Percentiles rank a stretch among this genome's conserved stretches.
Conservation (phyloP, 805 yeast species). For the Lachancea waltii region DNA sequence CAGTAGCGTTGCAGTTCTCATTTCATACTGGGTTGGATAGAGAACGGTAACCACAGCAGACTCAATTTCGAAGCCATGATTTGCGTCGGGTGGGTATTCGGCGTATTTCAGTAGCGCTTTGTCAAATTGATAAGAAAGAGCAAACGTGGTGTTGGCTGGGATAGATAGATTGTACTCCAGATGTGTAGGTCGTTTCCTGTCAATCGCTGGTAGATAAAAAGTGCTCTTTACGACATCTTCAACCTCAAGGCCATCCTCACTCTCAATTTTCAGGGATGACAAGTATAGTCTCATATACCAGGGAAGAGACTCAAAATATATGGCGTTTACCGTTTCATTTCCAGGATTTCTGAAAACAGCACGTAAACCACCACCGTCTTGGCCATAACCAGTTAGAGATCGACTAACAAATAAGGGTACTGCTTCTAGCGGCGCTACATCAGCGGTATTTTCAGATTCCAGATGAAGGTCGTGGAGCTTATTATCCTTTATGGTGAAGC, state of each 20-base stretch:
- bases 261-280: slow-evolving; percentile 50
- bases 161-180: slow-evolving; percentile 59
- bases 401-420: slow-evolving; percentile 75
- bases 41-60: slow-evolving; percentile 75
- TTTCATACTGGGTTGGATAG: slow-evolving; percentile 38
- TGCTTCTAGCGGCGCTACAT: slow-evolving; percentile 33
- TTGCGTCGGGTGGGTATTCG: slow-evolving; percentile 99
- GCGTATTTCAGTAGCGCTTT: slow-evolving; percentile 76
- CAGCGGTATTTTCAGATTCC: slow-evolving; percentile 40
- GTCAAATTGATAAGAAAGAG: slow-evolving; percentile 73
- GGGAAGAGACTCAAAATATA: slow-evolving; percentile 78
- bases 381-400: slow-evolving; percentile 86
- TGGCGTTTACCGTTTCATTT: slow-evolving; percentile 40
- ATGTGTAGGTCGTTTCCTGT: slow-evolving; percentile 76
- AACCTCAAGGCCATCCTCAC: slow-evolving; percentile 17
- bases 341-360: slow-evolving; percentile 69
- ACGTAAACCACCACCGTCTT: slow-evolving; percentile 85
- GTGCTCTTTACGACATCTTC: slow-evolving; percentile 42
- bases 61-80: slow-evolving; percentile 92
- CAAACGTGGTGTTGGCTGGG: slow-evolving; percentile 58
- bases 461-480: slow-evolving; percentile 27
- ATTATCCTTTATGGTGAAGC: slow-evolving; percentile 32
- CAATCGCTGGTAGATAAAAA: slow-evolving; percentile 69
- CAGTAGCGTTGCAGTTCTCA: slow-evolving; percentile 81
- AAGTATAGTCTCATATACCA: slow-evolving; percentile 87